Evolutionary conservation across 306 rosid genomes (phyloP).

Genomic region (Begonia fuchsioides): DNA sequence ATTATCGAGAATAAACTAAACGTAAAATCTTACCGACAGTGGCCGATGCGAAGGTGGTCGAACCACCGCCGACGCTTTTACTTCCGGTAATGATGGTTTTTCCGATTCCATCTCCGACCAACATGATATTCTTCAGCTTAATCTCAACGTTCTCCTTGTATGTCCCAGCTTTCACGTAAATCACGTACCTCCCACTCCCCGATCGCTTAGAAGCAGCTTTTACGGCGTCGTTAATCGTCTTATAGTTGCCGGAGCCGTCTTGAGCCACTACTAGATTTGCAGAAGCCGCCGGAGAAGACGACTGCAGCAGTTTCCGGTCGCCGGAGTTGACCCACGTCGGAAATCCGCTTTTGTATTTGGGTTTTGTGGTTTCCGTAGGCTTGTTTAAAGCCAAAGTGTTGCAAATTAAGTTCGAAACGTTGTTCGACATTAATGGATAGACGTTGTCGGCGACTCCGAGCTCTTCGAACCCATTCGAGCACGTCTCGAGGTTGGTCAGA

Average conservation of each 20-base stretch:
- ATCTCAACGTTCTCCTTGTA: conserved; percentile 59
- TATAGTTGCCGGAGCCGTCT: conserved; percentile 64
- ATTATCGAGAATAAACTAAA: no score
- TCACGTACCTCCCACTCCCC: conserved; percentile 54
- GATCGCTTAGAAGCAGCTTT: conserved; percentile 18
- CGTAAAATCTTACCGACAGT: conserved; percentile 51
- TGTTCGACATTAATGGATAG: conserved; percentile 27
- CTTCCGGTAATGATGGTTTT: conserved; percentile 71
- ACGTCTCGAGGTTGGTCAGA: conserved; percentile 36
- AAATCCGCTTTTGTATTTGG: conserved; percentile 25
- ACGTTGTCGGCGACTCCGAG: conserved; percentile 26
- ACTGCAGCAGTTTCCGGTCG: conserved; percentile 47
- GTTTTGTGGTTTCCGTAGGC: not conserved
- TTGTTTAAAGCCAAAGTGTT: conserved; percentile 5
- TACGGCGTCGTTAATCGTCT: conserved; percentile 38
- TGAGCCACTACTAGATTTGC: conserved; percentile 58
- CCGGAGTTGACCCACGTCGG: conserved; percentile 70
- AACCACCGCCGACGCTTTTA: conserved; percentile 77
- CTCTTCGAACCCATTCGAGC: conserved; percentile 35
- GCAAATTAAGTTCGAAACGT: conserved; percentile 32
- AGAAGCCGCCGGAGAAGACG: conserved; percentile 30
- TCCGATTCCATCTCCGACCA: conserved; percentile 82
- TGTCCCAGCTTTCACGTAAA: conserved; percentile 56
- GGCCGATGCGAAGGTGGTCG: conserved; percentile 66
- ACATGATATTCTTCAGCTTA: conserved; percentile 41